phyloP scores from a whole-genome alignment of 345 rosid genomes.

The Gossypium ekmanianum region DNA sequence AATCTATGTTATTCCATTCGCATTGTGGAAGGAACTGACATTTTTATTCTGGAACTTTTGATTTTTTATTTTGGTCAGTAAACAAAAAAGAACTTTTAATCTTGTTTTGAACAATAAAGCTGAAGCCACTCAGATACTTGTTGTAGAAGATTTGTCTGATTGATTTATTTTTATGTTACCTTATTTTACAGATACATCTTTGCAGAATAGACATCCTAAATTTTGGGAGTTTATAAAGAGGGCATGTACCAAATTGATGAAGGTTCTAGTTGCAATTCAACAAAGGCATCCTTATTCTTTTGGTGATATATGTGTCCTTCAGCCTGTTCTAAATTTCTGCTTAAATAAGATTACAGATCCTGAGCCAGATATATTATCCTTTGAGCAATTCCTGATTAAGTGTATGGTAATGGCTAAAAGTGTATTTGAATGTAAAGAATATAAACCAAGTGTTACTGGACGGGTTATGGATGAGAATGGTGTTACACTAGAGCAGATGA shows the following conservation, averaged over 20 bases:
- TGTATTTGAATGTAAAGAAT: constrained; percentile 89
- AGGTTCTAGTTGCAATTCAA: constrained; percentile 75
- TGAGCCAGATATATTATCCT: constrained; percentile 50
- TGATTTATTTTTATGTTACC: constrained; percentile 11
- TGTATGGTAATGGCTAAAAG: constrained; percentile 94
- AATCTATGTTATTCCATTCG: constrained; percentile 10
- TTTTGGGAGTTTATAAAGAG: constrained; percentile 75
- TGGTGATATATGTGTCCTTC: constrained; percentile 85
- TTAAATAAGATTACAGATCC: constrained; percentile 78
- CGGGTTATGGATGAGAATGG: constrained; percentile 82
- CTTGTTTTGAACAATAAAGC: not conserved
- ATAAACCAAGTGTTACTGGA: constrained; percentile 76
- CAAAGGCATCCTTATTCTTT: constrained; percentile 90
- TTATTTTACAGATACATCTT: constrained; percentile 61
- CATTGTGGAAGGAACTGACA: not conserved
- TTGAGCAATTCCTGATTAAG: constrained; percentile 82
- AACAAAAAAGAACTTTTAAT: not conserved
- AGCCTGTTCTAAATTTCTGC: constrained; percentile 78
- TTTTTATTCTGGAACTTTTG: not conserved
- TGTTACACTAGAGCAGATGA: constrained; percentile 67
- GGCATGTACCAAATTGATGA: constrained; percentile 87
- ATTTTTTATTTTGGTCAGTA: not conserved
- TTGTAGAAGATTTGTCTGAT: not conserved
- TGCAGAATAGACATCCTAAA: constrained; percentile 59
- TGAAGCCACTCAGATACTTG: not conserved